Evolutionary conservation across 441 rosid genomes (phyloP).

Genomic region (Jatropha multifida): DNA sequence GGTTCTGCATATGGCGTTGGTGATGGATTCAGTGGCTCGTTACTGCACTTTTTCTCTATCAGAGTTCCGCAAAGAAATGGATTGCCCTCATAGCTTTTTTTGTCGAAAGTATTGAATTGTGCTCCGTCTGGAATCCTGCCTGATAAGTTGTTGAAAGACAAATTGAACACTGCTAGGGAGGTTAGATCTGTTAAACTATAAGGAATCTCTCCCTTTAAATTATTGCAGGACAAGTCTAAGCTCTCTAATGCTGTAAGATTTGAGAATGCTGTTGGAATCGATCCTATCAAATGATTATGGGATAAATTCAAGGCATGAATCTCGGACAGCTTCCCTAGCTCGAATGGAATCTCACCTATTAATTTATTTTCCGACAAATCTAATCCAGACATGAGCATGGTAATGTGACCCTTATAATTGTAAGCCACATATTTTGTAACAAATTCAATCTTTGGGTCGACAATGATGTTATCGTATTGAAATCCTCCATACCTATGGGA

Average conservation of each 20-base stretch:
- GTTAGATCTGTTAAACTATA: neutral
- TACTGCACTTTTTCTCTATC: neutral
- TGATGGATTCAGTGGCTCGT: neutral
- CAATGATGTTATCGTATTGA: too few relatives aligned
- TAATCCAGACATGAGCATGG: neutral
- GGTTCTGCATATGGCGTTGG: neutral
- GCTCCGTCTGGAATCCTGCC: conserved; percentile 13
- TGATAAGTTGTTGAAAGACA: conserved; percentile 12
- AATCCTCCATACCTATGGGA: neutral
- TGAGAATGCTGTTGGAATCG: neutral
- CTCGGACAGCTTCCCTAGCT: neutral
- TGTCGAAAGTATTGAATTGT: neutral
- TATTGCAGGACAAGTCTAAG: conserved; percentile 21
- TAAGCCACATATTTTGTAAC: neutral
- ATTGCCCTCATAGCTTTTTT: neutral
- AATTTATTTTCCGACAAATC: neutral
- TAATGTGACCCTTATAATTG: too few relatives aligned
- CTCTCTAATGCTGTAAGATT: conserved; percentile 4
- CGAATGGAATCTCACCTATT: neutral
- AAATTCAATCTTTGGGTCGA: neutral
- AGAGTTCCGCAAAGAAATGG: conserved; percentile 1
- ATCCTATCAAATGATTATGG: neutral
- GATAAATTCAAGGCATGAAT: neutral
- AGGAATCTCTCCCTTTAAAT: conserved; percentile 2
- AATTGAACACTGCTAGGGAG: conserved; percentile 1